A percentile compares a stretch with the other conserved stretches of the same genome.
Conservation (phyloP, 352 stramenopile genomes). For the Pythium rishiriense region DNA sequence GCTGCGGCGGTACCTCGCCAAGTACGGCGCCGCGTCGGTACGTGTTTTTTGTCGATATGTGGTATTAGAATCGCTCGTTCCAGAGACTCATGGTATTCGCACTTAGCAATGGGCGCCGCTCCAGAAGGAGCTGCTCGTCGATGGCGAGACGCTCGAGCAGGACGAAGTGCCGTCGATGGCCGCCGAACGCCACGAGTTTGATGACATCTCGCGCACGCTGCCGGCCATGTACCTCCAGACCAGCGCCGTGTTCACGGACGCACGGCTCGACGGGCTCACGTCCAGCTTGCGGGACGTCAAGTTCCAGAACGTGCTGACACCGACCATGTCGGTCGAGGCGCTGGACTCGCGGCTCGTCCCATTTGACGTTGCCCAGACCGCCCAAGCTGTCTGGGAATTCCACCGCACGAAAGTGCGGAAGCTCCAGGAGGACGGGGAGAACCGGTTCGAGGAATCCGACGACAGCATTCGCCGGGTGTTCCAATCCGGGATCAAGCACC, state of each 20-base stretch:
- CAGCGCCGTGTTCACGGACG: conserved; percentile 15
- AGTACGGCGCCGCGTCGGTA: conserved; percentile 23
- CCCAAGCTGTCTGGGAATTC: conserved; percentile 22
- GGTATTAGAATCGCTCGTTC: neutral
- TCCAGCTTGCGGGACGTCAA: conserved; percentile 17
- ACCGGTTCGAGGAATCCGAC: conserved; percentile 11
- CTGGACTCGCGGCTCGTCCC: conserved; percentile 23
- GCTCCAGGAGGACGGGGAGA: conserved; percentile 2
- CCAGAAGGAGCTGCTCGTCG: neutral
- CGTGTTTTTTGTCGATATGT: neutral
- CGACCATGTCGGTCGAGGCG: conserved; percentile 21
- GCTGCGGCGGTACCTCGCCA: conserved; percentile 19
- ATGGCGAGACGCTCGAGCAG: conserved; percentile 3
- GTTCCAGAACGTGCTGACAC: conserved; percentile 15
- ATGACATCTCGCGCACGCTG: conserved; percentile 8
- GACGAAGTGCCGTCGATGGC: neutral
- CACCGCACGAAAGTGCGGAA: conserved; percentile 17
- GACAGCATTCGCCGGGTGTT: conserved; percentile 18
- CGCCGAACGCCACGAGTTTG: conserved; percentile 6
- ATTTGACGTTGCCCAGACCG: conserved; percentile 17
- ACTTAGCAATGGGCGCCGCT: conserved; percentile 14
- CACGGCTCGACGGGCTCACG: conserved; percentile 6
- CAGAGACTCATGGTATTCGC: neutral
- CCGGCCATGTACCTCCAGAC: conserved; percentile 25
- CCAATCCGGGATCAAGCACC: conserved; percentile 8